A percentile compares a stretch with the other conserved stretches of the same genome.
Conservation (phyloP, 2,329 filamentous ascomycete species). For the Botryotinia narcissicola region DNA sequence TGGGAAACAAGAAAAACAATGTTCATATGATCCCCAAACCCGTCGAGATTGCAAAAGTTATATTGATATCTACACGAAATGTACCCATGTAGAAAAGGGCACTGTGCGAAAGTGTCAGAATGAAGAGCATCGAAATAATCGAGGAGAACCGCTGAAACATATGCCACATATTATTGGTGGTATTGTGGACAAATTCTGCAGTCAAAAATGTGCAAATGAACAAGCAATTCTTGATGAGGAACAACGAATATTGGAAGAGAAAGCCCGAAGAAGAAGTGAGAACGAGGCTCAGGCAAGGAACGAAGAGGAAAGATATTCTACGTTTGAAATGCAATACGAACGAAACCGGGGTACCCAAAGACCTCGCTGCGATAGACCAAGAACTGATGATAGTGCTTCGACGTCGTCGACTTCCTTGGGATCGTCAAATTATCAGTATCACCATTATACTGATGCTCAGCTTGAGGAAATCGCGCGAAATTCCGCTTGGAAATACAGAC, state of each 20-base stretch:
- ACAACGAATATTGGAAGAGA: background rate
- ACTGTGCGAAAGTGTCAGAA: background rate
- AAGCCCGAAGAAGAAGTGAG: background rate
- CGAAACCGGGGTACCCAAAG: background rate
- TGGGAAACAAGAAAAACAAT: background rate
- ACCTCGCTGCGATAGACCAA: background rate
- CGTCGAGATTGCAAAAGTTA: background rate
- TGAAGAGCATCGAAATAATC: accelerated
- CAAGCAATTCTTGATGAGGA: background rate
- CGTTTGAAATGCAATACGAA: background rate
- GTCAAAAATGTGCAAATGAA: background rate
- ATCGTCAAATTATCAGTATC: background rate
- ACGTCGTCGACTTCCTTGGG: background rate
- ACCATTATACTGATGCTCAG: background rate
- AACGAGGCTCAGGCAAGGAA: background rate
- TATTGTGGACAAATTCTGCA: background rate
- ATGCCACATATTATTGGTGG: background rate
- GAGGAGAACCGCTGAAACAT: accelerated
- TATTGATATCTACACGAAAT: background rate
- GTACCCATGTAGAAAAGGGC: background rate
- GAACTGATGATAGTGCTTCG: background rate
- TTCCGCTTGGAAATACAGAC: background rate
- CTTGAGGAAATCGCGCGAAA: background rate
- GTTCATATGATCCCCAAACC: background rate
- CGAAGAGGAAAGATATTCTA: background rate